phyloP scores from a whole-genome alignment of 2,329 filamentous ascomycete species.

The Zymoseptoria brevis region DNA sequence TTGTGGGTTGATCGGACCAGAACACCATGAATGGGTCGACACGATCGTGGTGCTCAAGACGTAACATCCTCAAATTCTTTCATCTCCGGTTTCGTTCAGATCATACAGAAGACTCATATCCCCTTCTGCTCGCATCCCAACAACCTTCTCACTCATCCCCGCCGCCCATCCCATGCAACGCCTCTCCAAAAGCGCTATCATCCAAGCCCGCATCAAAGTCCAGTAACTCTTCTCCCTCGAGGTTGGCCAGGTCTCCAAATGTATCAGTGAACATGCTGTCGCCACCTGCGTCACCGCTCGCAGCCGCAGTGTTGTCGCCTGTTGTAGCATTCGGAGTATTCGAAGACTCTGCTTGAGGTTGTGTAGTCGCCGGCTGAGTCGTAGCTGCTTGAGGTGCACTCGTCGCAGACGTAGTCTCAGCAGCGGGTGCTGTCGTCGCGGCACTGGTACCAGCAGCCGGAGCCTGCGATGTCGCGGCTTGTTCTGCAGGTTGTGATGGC shows the following conservation, averaged over 20 bases:
- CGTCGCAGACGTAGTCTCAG: neutral
- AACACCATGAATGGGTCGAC: neutral
- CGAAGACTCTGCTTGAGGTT: neutral
- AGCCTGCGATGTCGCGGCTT: neutral
- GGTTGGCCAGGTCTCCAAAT: conserved; percentile 34
- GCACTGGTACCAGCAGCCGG: neutral
- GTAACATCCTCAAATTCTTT: too few species aligned
- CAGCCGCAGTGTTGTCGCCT: neutral
- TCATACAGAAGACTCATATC: neutral
- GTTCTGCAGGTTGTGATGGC: neutral
- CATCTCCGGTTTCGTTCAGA: neutral
- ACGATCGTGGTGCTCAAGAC: too few species aligned
- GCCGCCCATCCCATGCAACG: conserved; percentile 57
- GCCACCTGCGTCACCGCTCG: neutral
- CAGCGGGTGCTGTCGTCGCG: neutral
- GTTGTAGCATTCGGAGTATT: neutral
- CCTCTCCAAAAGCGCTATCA: conserved; percentile 76
- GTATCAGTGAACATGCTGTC: conserved; percentile 20
- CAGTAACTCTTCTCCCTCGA: conserved; percentile 41
- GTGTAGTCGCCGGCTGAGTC: neutral
- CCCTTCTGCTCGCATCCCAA: neutral
- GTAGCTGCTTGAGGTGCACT: neutral
- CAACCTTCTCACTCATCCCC: conserved; percentile 5
- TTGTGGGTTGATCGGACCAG: neutral
- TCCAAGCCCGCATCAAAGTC: conserved; percentile 40